These are phyloP conservation scores for Xenoacremonium recifei DNA, from an alignment of 2,329 filamentous ascomycete species.

Conservation along the genomic window DNA sequence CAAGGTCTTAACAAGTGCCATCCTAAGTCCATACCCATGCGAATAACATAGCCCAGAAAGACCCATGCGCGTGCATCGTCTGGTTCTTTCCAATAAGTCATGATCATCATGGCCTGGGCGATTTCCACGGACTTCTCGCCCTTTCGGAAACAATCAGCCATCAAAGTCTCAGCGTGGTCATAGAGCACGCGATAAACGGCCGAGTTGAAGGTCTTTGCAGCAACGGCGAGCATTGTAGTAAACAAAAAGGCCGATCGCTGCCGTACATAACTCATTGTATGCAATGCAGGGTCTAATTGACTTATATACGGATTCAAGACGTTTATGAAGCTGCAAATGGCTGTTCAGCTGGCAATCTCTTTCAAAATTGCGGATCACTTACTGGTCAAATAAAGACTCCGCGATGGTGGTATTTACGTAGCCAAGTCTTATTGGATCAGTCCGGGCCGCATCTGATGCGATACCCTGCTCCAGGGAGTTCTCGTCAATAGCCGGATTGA, in stretches of 20 bases:
- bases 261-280: conserved; percentile 36
- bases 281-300: conserved; percentile 36
- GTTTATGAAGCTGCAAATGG: conserved; percentile 30
- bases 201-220: conserved; percentile 36
- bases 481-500: conserved; percentile 17
- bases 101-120: conserved; percentile 36
- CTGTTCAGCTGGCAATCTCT: neutral
- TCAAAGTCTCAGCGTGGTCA: conserved; percentile 24
- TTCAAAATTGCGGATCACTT: neutral
- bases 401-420: conserved; percentile 7
- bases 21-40: conserved; percentile 38
- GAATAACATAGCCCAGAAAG: conserved; percentile 37
- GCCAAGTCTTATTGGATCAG: conserved; percentile 8
- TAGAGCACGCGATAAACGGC: conserved; percentile 23
- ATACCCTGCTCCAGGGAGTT: conserved; percentile 3
- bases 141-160: conserved; percentile 27
- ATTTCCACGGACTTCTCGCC: conserved; percentile 37
- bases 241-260: conserved; percentile 36
- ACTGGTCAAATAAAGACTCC: conserved; percentile 8
- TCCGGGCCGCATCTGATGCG: neutral
- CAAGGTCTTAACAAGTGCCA: conserved; percentile 30
- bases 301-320: conserved; percentile 40
- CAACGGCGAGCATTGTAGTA: conserved; percentile 31
- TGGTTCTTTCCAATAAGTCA: conserved; percentile 43
- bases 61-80: conserved; percentile 40